Base-by-base conservation (phyloP, 1,139 yeast species). In the Suhomyces anneliseae region DNA sequence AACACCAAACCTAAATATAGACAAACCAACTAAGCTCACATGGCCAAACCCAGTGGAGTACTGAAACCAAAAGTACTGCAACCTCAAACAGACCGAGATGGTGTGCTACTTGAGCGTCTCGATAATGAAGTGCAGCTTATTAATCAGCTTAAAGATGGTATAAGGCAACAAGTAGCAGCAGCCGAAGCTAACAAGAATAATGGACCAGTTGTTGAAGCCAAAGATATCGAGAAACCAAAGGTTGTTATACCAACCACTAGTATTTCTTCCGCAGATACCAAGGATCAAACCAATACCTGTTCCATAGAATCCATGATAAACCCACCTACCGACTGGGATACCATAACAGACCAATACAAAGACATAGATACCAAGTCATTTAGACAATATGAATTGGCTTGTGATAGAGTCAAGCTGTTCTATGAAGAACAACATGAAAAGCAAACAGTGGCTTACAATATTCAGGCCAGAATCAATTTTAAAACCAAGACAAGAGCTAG, bases 381-480 rank as follows among this genome's bases (percentile, higher is more conserved):
- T 55, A 65, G 90, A 40, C 89, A 85, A 57, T 85, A 85, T 56
- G 89, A 84, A 54, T 66, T 83, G 40, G 90, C 90, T 0, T 81
- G 85, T 60, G 87, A 82, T 54, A 66, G 89, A 51, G 90, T 85
- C 39, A 82, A 82, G 55, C 76, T 72, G 48, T 85, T 85, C 55
- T 85, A 85, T 59, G 78, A 74, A 54, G 89, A 83, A 54, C 90
- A 85, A 57, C 90, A 85, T 57, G 80, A 73, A 47, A 79, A 79
- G 53, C 90, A 85, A 62, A 85, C 90, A 0, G 88, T 85, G 29
- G 88, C 88, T 0, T 85, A 82, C 60, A 85, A 85, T 56, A 73
- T 85, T 33, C 87, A 84, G 58, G 90, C 90, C 0, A 65, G 90
- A 34, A 82, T 84, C 42, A 83, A 83, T 60, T 85, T 84, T 68